Conservation (phyloP, 169 alveolate genomes). For the Cryptosporidium tyzzeri region DNA sequence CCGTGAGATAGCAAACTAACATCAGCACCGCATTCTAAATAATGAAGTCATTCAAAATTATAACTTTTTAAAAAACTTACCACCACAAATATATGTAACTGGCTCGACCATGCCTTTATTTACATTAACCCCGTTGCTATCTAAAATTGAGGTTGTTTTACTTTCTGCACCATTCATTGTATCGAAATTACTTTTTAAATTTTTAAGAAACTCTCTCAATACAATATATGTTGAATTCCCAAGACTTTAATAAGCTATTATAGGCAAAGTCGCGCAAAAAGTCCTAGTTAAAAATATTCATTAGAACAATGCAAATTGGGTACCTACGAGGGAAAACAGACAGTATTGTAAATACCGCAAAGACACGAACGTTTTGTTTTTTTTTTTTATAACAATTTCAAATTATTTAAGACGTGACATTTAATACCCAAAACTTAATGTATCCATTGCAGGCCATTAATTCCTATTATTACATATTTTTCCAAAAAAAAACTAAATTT, state of each 20-base stretch:
- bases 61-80: slow-evolving; percentile 37
- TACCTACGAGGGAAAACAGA: slow-evolving; percentile 43
- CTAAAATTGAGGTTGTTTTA: not conserved
- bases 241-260: not conserved
- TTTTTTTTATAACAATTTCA: slow-evolving; percentile 5
- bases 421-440: not conserved
- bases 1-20: slow-evolving; percentile 76
- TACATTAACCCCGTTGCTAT: not conserved
- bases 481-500: not conserved
- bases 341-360: slow-evolving; percentile 29
- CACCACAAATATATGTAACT: slow-evolving; percentile 77
- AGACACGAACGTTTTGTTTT: slow-evolving; percentile 40
- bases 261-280: not conserved
- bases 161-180: slow-evolving; percentile 25
- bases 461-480: not conserved
- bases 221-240: not conserved
- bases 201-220: not conserved
- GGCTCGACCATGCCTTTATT: slow-evolving; percentile 42
- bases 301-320: not conserved
- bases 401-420: slow-evolving; percentile 66
- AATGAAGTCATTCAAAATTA: not conserved
- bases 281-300: not conserved
- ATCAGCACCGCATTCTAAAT: slow-evolving; percentile 78
- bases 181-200: not conserved
- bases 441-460: slow-evolving; percentile 4